These are phyloP conservation scores for Penicillium sp. DNA, from an alignment of 2,329 filamentous ascomycete species.

Conservation along the genomic window DNA sequence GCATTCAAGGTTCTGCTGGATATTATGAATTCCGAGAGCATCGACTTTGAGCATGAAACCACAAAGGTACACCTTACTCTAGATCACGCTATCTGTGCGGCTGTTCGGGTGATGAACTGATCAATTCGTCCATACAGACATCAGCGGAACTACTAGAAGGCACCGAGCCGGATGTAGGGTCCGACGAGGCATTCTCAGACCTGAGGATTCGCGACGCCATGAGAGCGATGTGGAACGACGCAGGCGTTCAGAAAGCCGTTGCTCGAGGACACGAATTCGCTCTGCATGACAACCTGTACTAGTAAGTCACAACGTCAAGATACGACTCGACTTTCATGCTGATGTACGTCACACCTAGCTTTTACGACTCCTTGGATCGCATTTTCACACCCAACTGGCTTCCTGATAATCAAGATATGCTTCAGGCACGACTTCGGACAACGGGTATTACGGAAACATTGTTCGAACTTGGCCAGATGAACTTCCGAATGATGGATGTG, in stretches of 20 bases:
- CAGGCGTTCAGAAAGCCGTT: constrained; percentile 83
- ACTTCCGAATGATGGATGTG: constrained; percentile 96
- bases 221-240: constrained; percentile 80
- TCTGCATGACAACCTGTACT: constrained; percentile 90
- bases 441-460: constrained; percentile 95
- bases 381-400: constrained; percentile 77
- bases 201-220: constrained; percentile 69
- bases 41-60: constrained; percentile 72
- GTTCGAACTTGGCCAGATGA: constrained; percentile 88
- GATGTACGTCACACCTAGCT: constrained; percentile 56
- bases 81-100: background rate
- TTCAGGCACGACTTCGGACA: constrained; percentile 85
- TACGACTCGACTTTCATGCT: constrained; percentile 9
- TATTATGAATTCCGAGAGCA: constrained; percentile 83
- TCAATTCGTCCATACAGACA: constrained; percentile 55
- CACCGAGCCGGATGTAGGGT: constrained; percentile 75
- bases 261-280: constrained; percentile 94
- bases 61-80: constrained; percentile 67
- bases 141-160: constrained; percentile 75
- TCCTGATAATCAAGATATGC: constrained; percentile 90
- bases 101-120: background rate
- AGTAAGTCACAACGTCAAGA: constrained; percentile 59
- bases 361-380: constrained; percentile 76
- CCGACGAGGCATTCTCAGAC: constrained; percentile 75
- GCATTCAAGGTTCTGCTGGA: constrained; percentile 88